A percentile compares a stretch with the other conserved stretches of the same genome.
phyloP scores from a whole-genome alignment of 768 basidiomycete species.

The Naematelia aurantialba region DNA sequence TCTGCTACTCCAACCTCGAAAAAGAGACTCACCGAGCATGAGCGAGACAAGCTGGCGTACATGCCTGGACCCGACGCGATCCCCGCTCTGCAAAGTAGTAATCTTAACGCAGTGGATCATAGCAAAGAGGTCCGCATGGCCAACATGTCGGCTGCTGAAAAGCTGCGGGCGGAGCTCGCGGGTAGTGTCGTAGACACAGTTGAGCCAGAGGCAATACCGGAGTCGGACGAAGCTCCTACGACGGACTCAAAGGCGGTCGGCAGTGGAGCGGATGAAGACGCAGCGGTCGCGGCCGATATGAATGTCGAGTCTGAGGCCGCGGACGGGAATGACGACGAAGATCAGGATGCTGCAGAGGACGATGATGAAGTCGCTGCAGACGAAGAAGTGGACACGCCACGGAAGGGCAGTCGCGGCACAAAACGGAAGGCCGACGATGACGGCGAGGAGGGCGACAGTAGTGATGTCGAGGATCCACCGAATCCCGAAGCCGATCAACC shows the following conservation, averaged over 20 bases:
- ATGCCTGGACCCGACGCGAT: slow-evolving; percentile 20
- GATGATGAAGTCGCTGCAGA: slow-evolving; percentile 18
- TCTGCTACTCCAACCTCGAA: neutral
- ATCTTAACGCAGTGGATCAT: slow-evolving; percentile 76
- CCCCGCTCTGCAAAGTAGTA: slow-evolving; percentile 66
- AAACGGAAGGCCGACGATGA: slow-evolving; percentile 53
- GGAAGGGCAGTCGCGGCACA: slow-evolving; percentile 45
- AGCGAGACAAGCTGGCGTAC: slow-evolving; percentile 15
- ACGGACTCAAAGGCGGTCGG: too few relatives aligned
- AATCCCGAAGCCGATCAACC: slow-evolving; percentile 47
- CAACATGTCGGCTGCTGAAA: slow-evolving; percentile 92
- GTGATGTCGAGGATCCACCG: slow-evolving; percentile 39
- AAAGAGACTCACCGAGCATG: slow-evolving; percentile 19
- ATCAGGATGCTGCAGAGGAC: slow-evolving; percentile 23
- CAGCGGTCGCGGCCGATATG: slow-evolving; percentile 12
- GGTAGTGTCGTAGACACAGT: slow-evolving; percentile 17
- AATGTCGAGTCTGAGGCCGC: slow-evolving; percentile 18
- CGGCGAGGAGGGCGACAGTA: slow-evolving; percentile 44
- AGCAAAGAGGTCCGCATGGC: slow-evolving; percentile 87
- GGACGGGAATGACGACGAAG: slow-evolving; percentile 19
- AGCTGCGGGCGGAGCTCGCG: slow-evolving; percentile 82
- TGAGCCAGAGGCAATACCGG: slow-evolving; percentile 13
- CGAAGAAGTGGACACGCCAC: slow-evolving; percentile 3
- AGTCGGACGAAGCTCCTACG: slow-evolving; percentile 5
- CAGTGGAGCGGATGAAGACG: slow-evolving; percentile 20